Conservation (phyloP, 345 rosid genomes). For the Trapa incisa region DNA sequence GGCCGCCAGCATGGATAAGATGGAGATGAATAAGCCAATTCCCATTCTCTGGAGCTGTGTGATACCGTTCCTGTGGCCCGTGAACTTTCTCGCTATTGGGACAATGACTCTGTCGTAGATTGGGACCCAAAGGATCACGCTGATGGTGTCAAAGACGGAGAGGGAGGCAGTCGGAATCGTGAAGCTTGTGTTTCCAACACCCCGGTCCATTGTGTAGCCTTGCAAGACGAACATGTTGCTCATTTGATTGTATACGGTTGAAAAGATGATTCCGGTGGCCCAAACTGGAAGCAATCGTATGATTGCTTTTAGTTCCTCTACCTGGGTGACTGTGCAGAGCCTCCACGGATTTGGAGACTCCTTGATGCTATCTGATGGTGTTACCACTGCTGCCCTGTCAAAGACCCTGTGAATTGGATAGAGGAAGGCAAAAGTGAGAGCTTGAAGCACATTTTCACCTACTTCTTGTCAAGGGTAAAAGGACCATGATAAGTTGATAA, state of each 20-base stretch:
- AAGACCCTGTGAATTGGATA: slow-evolving; percentile 13
- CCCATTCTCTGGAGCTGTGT: slow-evolving; percentile 37
- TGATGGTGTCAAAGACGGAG: slow-evolving; percentile 24
- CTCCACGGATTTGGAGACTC: slow-evolving; percentile 20
- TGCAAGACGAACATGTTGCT: slow-evolving; percentile 26
- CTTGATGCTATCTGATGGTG: slow-evolving; percentile 5
- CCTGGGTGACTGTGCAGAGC: slow-evolving; percentile 34
- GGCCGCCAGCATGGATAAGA: slow-evolving; percentile 26
- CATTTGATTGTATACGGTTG: slow-evolving; percentile 27
- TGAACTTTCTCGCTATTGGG: slow-evolving; percentile 20
- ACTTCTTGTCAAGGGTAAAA: background rate
- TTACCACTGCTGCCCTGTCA: slow-evolving; percentile 26
- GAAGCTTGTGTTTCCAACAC: slow-evolving; percentile 16
- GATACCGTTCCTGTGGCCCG: slow-evolving; percentile 11
- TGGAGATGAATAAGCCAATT: slow-evolving; percentile 29
- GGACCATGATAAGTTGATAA: background rate
- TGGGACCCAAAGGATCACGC: slow-evolving; percentile 35
- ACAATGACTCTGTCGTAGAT: slow-evolving; percentile 23
- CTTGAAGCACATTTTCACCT: too few relatives aligned
- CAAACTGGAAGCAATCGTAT: slow-evolving; percentile 28
- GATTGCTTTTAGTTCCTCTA: slow-evolving; percentile 33
- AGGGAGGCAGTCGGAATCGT: slow-evolving; percentile 28
- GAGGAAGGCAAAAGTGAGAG: background rate
- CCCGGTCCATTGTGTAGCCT: slow-evolving; percentile 23
- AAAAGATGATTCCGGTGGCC: slow-evolving; percentile 26